Conservation (phyloP, 768 basidiomycete species). For the Lactarius akahatsu region DNA sequence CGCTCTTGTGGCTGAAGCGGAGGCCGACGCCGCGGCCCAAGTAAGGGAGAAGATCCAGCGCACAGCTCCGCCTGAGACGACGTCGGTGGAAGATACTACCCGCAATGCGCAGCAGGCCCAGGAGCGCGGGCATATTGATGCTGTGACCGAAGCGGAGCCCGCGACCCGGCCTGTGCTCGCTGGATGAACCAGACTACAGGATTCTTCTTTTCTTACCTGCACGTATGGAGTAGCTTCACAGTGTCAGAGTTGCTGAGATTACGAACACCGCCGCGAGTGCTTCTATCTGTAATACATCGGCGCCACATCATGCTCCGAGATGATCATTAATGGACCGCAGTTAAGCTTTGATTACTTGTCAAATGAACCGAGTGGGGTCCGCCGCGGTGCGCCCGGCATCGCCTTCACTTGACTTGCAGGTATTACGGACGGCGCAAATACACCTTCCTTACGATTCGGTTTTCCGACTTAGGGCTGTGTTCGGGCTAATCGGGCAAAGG, state of each 20-base stretch:
- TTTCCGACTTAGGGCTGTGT: background rate
- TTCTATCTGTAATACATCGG: background rate
- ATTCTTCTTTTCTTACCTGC: too few species aligned
- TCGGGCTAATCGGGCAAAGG: background rate
- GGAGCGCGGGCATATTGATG: background rate
- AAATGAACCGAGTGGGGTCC: background rate
- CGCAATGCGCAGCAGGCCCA: background rate
- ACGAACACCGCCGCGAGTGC: background rate
- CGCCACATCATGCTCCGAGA: background rate
- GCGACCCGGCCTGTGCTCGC: constrained; percentile 5
- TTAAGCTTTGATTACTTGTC: background rate
- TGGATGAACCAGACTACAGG: constrained; percentile 1
- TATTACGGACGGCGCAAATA: background rate
- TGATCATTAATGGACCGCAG: background rate
- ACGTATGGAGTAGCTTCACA: background rate
- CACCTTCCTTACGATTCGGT: background rate
- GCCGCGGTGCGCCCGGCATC: background rate
- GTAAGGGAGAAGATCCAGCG: constrained; percentile 17
- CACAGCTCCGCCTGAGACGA: background rate
- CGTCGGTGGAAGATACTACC: background rate
- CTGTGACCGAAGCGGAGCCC: background rate
- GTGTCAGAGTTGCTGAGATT: background rate
- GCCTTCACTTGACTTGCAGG: background rate
- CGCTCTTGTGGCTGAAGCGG: constrained; percentile 49
- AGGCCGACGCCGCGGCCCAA: constrained; percentile 34